Conservation (phyloP, 371 early-diverging fungal species). For the Apophysomyces ossiformis region DNA sequence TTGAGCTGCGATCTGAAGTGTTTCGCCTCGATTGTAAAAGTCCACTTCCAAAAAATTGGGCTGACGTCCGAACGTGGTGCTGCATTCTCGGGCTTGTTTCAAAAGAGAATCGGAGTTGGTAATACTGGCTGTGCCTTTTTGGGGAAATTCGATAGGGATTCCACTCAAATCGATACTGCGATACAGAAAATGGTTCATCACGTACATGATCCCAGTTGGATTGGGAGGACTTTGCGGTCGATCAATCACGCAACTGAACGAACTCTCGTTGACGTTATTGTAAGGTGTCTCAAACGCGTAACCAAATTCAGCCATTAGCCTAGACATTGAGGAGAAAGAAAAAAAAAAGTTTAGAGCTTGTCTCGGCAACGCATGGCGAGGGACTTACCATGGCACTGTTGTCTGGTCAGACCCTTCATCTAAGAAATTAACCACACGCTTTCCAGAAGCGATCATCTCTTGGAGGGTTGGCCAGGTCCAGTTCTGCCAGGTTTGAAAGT, state of each 20-base stretch:
- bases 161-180: constrained; percentile 26
- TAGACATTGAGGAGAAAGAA: constrained; percentile 13
- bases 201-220: constrained; percentile 42
- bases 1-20: constrained; percentile 58
- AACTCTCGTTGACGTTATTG: constrained; percentile 23
- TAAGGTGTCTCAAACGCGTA: constrained; percentile 59
- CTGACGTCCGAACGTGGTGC: constrained; percentile 49
- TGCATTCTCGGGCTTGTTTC: constrained; percentile 50
- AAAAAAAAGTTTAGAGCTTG: not conserved
- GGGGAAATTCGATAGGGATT: constrained; percentile 50
- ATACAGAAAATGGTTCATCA: constrained; percentile 59
- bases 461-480: constrained; percentile 68
- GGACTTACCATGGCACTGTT: constrained; percentile 58
- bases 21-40: constrained; percentile 70
- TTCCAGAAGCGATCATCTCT: constrained; percentile 59
- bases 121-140: constrained; percentile 46
- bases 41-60: constrained; percentile 80
- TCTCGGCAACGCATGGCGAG: not conserved
- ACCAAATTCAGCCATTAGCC: constrained; percentile 54
- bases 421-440: constrained; percentile 65
- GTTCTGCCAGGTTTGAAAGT: constrained; percentile 33
- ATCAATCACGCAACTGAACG: constrained; percentile 51
- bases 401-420: constrained; percentile 51
- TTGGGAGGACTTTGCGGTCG: constrained; percentile 37
- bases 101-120: constrained; percentile 55